A percentile compares a stretch with the other conserved stretches of the same genome.
Conservation (phyloP, 345 rosid genomes). For the Camelina sativa region DNA sequence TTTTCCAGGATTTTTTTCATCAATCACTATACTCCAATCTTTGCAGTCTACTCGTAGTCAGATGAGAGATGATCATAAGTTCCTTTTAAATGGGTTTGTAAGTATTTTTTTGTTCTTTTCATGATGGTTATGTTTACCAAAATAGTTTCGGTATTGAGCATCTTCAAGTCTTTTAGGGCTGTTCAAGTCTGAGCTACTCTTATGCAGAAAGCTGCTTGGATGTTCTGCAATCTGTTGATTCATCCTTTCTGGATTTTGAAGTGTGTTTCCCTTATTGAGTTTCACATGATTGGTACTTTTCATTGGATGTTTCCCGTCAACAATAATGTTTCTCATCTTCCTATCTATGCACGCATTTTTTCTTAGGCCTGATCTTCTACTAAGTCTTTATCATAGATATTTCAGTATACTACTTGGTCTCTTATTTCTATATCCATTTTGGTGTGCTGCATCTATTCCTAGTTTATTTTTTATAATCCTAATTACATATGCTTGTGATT, state of each 20-base stretch:
- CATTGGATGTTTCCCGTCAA: background rate
- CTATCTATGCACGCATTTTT: background rate
- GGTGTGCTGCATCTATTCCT: no score
- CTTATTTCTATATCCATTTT: background rate
- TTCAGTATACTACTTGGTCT: background rate
- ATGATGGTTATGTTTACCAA: no score
- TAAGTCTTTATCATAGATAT: background rate
- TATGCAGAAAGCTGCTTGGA: no score
- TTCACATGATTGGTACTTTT: background rate
- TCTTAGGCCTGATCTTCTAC: background rate
- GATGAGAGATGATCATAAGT: background rate
- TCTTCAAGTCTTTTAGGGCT: no score
- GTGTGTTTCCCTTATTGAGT: no score
- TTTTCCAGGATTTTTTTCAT: background rate
- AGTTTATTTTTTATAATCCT: no score
- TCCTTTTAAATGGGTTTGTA: conserved; percentile 7
- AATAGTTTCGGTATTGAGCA: no score
- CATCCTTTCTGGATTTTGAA: no score
- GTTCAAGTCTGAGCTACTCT: no score
- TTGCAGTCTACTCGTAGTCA: background rate
- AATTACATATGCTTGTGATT: no score
- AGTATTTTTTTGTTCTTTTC: background rate
- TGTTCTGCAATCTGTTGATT: no score
- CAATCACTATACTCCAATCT: background rate
- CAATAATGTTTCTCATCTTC: background rate